phyloP scores from a whole-genome alignment of 176 grass and related monocot genomes.

The Thinopyrum elongatum region DNA sequence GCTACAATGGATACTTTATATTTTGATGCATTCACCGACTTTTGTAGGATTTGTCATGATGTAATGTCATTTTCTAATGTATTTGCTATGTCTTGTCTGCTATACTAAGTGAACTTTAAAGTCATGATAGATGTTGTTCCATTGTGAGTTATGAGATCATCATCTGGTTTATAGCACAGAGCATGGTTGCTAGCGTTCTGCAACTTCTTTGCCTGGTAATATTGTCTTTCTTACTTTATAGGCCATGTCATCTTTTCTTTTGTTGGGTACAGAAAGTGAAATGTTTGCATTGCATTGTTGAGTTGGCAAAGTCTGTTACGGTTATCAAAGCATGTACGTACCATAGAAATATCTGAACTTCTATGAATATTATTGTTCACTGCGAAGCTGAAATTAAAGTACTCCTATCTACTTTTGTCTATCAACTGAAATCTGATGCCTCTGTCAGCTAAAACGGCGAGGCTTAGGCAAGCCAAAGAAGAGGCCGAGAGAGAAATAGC shows the following conservation, averaged over 20 bases:
- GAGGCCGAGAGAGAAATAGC: constrained; percentile 83
- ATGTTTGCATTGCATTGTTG: background rate
- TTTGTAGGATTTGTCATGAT: background rate
- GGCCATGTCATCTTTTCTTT: background rate
- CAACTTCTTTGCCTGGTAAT: background rate
- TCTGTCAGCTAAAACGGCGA: constrained; percentile 63
- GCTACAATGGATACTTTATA: background rate
- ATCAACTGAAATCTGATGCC: background rate
- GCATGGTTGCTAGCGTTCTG: background rate
- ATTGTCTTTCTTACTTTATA: background rate
- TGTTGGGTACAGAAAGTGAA: background rate
- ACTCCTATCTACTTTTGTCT: background rate
- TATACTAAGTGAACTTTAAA: background rate
- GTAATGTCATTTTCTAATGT: background rate
- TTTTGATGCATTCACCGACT: background rate
- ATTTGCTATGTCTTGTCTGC: background rate
- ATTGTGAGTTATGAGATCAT: background rate
- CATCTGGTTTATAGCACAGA: background rate
- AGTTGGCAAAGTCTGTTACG: background rate
- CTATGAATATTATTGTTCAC: background rate
- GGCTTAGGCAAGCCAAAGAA: constrained; percentile 88
- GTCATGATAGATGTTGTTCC: background rate
- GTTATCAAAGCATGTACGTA: background rate
- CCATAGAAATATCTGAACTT: background rate
- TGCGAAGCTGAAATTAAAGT: background rate